Percentiles rank a stretch among this genome's conserved stretches.
Evolutionary conservation across 345 rosid species (phyloP).

Genomic region (Heritiera fomes): DNA sequence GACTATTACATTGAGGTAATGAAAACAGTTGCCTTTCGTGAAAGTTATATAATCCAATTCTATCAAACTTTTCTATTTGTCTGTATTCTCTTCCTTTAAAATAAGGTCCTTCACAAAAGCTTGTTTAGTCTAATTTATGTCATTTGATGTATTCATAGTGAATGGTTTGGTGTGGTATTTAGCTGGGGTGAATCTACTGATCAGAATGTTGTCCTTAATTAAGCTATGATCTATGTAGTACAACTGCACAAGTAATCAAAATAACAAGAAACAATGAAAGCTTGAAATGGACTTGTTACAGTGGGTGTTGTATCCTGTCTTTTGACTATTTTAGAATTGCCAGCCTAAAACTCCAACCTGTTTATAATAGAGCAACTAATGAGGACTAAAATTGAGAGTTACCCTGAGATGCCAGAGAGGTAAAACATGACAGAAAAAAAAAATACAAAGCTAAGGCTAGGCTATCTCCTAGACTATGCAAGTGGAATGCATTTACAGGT

Average conservation of each 20-base stretch:
- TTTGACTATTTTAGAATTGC: no score
- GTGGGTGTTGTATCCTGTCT: no score
- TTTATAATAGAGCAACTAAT: no score
- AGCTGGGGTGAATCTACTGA: not conserved
- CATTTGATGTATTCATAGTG: not conserved
- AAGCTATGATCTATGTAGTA: not conserved
- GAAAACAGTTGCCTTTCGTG: not conserved
- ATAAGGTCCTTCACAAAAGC: not conserved
- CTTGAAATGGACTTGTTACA: no score
- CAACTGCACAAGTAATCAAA: not conserved
- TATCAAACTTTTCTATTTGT: not conserved
- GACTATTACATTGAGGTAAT: constrained; percentile 40
- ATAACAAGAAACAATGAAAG: not conserved
- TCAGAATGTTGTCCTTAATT: not conserved
- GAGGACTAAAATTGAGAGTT: no score
- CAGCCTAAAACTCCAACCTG: no score
- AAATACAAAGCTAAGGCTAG: no score
- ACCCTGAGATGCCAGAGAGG: no score
- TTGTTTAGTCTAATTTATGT: not conserved
- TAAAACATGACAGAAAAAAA: no score
- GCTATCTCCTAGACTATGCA: no score
- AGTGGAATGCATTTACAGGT: no score
- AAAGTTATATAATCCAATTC: not conserved
- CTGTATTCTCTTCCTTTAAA: not conserved
- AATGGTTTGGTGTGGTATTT: not conserved